phyloP scores from a whole-genome alignment of 257 asterid species.

The Solanum pimpinellifolium region DNA sequence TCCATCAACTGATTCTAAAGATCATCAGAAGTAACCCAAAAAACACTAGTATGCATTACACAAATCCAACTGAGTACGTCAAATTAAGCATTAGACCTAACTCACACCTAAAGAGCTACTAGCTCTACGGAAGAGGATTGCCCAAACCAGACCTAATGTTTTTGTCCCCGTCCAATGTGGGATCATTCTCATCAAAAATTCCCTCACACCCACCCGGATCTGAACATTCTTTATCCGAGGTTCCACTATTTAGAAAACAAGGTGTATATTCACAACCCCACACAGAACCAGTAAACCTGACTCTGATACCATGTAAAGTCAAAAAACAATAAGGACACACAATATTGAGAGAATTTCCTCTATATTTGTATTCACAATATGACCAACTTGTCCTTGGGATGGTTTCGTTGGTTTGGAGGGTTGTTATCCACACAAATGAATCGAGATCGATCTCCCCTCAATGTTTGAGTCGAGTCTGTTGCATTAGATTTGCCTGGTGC shows the following conservation, averaged over 20 bases:
- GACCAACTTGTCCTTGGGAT: not conserved
- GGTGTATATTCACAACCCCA: not conserved
- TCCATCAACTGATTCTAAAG: not conserved
- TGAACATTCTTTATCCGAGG: not conserved
- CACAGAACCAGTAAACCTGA: not conserved
- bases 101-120: too few relatives aligned
- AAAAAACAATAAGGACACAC: not conserved
- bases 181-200: not conserved
- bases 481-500: fast-evolving
- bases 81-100: too few relatives aligned
- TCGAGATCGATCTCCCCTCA: too few relatives aligned
- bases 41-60: not conserved
- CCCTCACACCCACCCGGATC: not conserved
- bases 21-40: not conserved
- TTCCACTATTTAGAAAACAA: not conserved
- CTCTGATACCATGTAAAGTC: not conserved
- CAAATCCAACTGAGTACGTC: not conserved
- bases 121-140: not conserved
- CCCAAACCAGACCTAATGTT: not conserved
- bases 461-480: too few relatives aligned
- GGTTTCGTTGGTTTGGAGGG: too few relatives aligned
- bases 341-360: not conserved
- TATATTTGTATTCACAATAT: not conserved
- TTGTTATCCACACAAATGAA: too few relatives aligned
- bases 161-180: not conserved